Base-by-base conservation (phyloP, 2,329 filamentous ascomycete species). In the Xylariaceae sp. region DNA sequence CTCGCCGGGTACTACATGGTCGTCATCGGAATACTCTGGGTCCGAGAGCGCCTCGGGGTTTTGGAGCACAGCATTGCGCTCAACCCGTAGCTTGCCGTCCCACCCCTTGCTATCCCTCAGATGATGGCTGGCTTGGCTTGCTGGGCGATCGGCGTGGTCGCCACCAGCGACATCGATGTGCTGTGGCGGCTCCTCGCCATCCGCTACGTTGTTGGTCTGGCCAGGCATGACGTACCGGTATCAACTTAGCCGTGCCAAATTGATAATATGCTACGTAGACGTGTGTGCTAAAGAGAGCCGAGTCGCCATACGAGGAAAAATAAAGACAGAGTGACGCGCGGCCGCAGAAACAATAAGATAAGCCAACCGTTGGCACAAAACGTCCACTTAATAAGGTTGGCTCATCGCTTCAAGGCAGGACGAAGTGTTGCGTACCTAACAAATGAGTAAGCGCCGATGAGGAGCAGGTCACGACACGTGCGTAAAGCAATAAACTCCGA, bases 41-140 rank as follows among this genome's bases (percentile, higher is more conserved):
- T 96, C 91, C 41, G 87, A 88, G 48, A 95, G 72, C 9, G 88
- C 89, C 66, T 94, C 89, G 2, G 89, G 87, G 65, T 95, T 95
- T 21, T 80, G 76, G 44, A 95, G 74, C 30, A 83, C 75, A 2
- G 84, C 79, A 67, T 81, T 86, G 64, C 85, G 84, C 57, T 88
- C 84, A 47, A 96, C 73, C 37, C 89, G 80, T 55, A 92, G 77
- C 73, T 92, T 92, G 59, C 89, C 89, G 70, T 92, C 89, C 89
- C 89, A 92, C 57, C 89, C 89, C 65, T 80, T 84, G 71, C 80
- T 84, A 62, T 83, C 80, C 59, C 74, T 76, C 47, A 82, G 69
- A 12, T 72, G 74, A 4, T 76, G 75, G 59, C 76, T 80, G 15
- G 70, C 61, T 52, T 76, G 72, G 49, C 67, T 72, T 5, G 78